Conservation (phyloP, 2,329 filamentous ascomycete genomes). For the Alternaria viburni region DNA sequence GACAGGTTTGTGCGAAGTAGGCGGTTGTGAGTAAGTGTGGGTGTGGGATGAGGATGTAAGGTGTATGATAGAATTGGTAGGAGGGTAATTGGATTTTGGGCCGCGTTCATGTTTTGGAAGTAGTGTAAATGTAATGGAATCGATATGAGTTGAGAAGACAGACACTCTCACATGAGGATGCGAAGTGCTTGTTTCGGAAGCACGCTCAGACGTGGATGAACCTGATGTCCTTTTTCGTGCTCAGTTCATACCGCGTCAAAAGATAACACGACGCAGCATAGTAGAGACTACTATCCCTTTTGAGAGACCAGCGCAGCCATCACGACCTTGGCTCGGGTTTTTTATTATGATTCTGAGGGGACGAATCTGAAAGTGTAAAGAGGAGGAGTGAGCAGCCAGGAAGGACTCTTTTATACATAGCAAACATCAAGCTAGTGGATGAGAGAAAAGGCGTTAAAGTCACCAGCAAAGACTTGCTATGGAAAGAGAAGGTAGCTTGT, state of each 20-base stretch:
- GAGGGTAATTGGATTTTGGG: not conserved
- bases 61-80: not conserved
- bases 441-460: not conserved
- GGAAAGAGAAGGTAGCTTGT: not conserved
- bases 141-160: accelerated
- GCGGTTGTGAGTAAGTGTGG: too few relatives aligned
- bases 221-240: too few relatives aligned
- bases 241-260: too few relatives aligned
- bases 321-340: too few relatives aligned
- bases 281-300: too few relatives aligned
- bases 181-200: not conserved
- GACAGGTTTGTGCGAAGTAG: not conserved
- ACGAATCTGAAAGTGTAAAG: not conserved
- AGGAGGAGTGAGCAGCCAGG: not conserved
- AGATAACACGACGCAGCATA: too few relatives aligned
- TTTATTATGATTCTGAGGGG: too few relatives aligned
- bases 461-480: not conserved
- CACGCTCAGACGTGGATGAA: not conserved
- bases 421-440: not conserved
- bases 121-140: not conserved
- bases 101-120: not conserved
- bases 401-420: not conserved
- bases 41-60: not conserved
- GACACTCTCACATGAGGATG: too few relatives aligned
- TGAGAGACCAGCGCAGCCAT: too few relatives aligned